Evolutionary conservation across 257 asterid genomes (phyloP).

Genomic region (Solanum gandarillasii): DNA sequence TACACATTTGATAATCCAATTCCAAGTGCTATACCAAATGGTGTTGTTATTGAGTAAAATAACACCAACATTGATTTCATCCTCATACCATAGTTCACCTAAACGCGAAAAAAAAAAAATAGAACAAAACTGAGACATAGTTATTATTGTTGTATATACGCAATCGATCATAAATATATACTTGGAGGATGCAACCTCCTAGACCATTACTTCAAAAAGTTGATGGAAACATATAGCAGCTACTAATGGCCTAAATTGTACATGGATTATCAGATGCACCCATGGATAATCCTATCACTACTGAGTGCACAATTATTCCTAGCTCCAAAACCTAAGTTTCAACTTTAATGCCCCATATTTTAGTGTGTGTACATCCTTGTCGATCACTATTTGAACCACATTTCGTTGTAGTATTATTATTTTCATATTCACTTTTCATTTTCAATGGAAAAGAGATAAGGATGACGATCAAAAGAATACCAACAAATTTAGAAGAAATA

Average conservation of each 20-base stretch:
- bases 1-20: constrained; percentile 28
- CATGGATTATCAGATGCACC: constrained; percentile 10
- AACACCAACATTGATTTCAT: constrained; percentile 22
- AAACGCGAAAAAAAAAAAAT: no score
- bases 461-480: not conserved
- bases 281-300: constrained; percentile 13
- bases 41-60: constrained; percentile 31
- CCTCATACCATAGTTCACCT: constrained; percentile 24
- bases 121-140: not conserved
- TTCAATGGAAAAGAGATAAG: no score
- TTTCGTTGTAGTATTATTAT: no score
- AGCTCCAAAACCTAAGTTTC: constrained; percentile 5
- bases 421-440: no score
- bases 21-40: constrained; percentile 26
- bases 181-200: constrained; percentile 37
- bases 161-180: not conserved
- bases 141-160: not conserved
- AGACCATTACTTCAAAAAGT: constrained; percentile 14
- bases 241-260: constrained; percentile 7
- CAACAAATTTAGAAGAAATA: not conserved
- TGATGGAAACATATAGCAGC: constrained; percentile 14
- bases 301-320: constrained; percentile 11
- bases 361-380: no score
- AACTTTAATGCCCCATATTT: no score
- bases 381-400: no score